Percentiles rank a stretch among this genome's conserved stretches.
Conservation (phyloP, 1,139 yeast species). For the Yamadazyma triangularis region DNA sequence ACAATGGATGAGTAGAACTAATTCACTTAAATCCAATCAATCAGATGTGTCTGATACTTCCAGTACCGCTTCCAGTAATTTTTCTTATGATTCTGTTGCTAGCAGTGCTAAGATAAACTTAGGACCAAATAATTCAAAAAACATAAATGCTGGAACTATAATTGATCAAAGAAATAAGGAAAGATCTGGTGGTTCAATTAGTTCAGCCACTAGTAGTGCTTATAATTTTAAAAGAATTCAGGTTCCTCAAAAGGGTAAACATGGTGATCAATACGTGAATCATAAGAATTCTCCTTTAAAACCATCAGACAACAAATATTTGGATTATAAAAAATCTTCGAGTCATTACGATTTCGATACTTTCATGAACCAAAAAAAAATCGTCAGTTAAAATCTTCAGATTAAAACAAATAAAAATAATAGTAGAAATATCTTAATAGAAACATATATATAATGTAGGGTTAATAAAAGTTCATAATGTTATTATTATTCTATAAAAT, state of each 20-base stretch:
- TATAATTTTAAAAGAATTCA: slow-evolving; percentile 18
- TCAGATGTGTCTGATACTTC: slow-evolving; percentile 9
- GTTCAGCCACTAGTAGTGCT: slow-evolving; percentile 10
- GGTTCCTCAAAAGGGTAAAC: slow-evolving; percentile 9
- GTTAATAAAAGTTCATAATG: too few relatives aligned
- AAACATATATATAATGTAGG: too few relatives aligned
- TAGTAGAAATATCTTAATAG: too few relatives aligned
- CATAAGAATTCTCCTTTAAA: background rate
- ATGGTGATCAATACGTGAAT: slow-evolving; percentile 1
- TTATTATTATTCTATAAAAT: background rate
- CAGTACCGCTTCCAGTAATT: slow-evolving; percentile 6
- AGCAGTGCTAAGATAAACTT: slow-evolving; percentile 16
- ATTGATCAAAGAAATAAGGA: slow-evolving; percentile 4
- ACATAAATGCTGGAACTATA: background rate
- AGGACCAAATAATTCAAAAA: slow-evolving; percentile 2
- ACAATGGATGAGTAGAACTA: slow-evolving; percentile 24
- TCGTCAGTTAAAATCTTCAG: too few relatives aligned
- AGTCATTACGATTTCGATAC: slow-evolving; percentile 33
- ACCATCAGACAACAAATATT: slow-evolving; percentile 13
- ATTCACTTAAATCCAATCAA: slow-evolving; percentile 13
- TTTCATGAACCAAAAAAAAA: slow-evolving; percentile 27
- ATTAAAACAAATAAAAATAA: too few relatives aligned
- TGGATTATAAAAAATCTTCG: slow-evolving; percentile 24
- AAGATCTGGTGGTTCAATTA: slow-evolving; percentile 4
- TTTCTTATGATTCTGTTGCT: slow-evolving; percentile 12